These are phyloP conservation scores for Coniochaeta sp. DNA, from an alignment of 2,329 filamentous ascomycete genomes.

Conservation along the genomic window DNA sequence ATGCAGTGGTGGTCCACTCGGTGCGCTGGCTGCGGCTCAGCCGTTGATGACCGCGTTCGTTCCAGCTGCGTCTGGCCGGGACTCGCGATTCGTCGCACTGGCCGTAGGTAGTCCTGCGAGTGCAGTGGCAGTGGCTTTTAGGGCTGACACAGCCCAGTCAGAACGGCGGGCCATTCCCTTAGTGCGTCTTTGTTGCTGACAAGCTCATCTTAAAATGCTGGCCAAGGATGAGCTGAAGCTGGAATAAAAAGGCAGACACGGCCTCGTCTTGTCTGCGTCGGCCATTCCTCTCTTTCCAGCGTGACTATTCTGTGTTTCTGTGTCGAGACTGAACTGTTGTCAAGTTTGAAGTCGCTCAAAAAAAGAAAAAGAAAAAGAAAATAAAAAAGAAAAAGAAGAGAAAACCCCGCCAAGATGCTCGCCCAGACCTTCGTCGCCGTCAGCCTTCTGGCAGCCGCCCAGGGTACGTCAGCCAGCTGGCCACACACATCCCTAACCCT, in stretches of 20 bases:
- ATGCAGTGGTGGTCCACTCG: not conserved
- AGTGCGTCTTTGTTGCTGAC: not conserved
- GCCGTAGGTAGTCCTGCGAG: not conserved
- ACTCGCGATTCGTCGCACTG: not conserved
- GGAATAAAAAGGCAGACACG: not conserved
- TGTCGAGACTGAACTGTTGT: not conserved
- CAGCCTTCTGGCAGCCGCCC: not conserved
- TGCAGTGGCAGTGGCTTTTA: constrained; percentile 1
- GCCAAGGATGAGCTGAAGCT: not conserved
- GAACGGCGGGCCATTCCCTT: not conserved
- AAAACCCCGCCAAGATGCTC: not conserved
- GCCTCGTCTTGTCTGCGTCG: not conserved
- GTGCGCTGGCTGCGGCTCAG: not conserved
- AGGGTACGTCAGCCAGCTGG: not conserved
- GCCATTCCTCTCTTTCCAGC: not conserved
- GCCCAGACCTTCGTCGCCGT: not conserved
- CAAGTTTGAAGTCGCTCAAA: not conserved
- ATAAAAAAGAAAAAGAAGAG: not conserved
- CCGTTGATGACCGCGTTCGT: not conserved
- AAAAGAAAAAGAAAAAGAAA: not conserved
- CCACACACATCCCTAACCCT: not conserved
- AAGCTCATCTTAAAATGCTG: constrained; percentile 1
- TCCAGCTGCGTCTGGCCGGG: not conserved
- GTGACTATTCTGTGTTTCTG: not conserved
- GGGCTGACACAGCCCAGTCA: not conserved